phyloP scores from a whole-genome alignment of 1,139 yeast species.

The Schwanniomyces etchellsii region DNA sequence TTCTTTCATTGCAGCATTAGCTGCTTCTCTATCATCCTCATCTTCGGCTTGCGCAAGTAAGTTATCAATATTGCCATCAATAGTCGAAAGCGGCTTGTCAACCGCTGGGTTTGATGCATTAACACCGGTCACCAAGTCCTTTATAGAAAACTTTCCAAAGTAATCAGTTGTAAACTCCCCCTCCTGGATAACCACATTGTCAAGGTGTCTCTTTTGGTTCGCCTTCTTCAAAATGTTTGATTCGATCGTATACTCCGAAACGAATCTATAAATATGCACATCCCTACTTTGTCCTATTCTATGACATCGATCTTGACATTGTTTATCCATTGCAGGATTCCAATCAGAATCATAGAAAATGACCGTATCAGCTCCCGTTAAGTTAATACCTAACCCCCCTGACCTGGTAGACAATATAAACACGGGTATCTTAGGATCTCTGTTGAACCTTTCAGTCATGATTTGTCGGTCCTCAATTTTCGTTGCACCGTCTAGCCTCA shows the following conservation, averaged over 20 bases:
- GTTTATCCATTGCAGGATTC: constrained; percentile 99
- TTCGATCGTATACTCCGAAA: constrained; percentile 93
- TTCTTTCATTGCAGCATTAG: constrained; percentile 82
- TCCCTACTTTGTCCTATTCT: constrained; percentile 98
- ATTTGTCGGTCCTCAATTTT: constrained; percentile 95
- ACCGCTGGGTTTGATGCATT: constrained; percentile 29
- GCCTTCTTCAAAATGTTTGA: constrained; percentile 92
- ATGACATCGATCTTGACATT: constrained; percentile 98
- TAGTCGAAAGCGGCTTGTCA: constrained; percentile 31
- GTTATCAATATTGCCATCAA: constrained; percentile 51
- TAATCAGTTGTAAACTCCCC: constrained; percentile 98
- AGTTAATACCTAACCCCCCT: constrained; percentile 95
- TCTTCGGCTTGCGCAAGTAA: constrained; percentile 93
- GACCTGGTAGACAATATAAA: constrained; percentile 93
- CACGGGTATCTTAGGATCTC: constrained; percentile 81
- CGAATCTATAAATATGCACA: constrained; percentile 94
- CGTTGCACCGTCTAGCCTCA: constrained; percentile 97
- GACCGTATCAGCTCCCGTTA: constrained; percentile 98
- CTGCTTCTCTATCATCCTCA: constrained; percentile 92
- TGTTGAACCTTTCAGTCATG: constrained; percentile 86
- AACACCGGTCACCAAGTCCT: constrained; percentile 74
- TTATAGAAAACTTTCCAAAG: constrained; percentile 83
- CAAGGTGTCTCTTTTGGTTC: constrained; percentile 90
- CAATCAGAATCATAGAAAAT: constrained; percentile 99
- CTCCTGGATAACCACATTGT: constrained; percentile 93